Evolutionary conservation across 345 rosid genomes (phyloP).

Genomic region (Aquilaria malaccensis): DNA sequence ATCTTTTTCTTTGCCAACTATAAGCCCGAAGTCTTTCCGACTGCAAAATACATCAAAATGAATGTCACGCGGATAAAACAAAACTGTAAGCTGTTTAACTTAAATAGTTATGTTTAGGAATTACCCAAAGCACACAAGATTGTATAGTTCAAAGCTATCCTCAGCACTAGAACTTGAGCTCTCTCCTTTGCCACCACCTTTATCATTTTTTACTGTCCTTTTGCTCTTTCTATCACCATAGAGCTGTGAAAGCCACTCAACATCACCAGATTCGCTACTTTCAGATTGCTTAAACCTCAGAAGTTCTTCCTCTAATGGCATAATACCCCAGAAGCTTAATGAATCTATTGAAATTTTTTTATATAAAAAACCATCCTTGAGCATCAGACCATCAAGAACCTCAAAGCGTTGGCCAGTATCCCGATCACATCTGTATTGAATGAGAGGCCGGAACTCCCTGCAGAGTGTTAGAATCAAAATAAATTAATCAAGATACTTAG

Average conservation of each 20-base stretch:
- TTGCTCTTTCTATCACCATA: slow-evolving; percentile 76
- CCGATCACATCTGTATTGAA: slow-evolving; percentile 77
- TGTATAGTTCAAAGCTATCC: slow-evolving; percentile 43
- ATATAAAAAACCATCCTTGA: slow-evolving; percentile 81
- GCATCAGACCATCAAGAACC: slow-evolving; percentile 76
- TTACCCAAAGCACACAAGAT: slow-evolving; percentile 82
- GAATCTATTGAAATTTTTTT: slow-evolving; percentile 80
- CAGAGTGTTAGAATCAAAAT: slow-evolving; percentile 10
- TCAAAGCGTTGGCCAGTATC: slow-evolving; percentile 62
- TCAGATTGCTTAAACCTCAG: slow-evolving; percentile 70
- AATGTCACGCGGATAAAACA: slow-evolving; percentile 14
- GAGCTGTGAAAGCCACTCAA: slow-evolving; percentile 86
- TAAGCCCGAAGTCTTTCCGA: slow-evolving; percentile 84
- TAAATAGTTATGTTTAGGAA: slow-evolving; percentile 16
- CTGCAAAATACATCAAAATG: slow-evolving; percentile 38
- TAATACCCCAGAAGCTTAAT: slow-evolving; percentile 54
- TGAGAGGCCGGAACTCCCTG: slow-evolving; percentile 90
- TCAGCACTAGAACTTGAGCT: slow-evolving; percentile 42
- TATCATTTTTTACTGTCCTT: slow-evolving; percentile 28
- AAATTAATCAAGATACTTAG: not conserved
- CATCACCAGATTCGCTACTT: slow-evolving; percentile 48
- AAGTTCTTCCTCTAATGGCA: slow-evolving; percentile 72
- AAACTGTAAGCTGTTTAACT: slow-evolving; percentile 6
- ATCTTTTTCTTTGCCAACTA: slow-evolving; percentile 83
- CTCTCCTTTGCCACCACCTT: slow-evolving; percentile 67